Conservation (phyloP, 805 yeast genomes). For the Kluyveromyces nonfermentans region DNA sequence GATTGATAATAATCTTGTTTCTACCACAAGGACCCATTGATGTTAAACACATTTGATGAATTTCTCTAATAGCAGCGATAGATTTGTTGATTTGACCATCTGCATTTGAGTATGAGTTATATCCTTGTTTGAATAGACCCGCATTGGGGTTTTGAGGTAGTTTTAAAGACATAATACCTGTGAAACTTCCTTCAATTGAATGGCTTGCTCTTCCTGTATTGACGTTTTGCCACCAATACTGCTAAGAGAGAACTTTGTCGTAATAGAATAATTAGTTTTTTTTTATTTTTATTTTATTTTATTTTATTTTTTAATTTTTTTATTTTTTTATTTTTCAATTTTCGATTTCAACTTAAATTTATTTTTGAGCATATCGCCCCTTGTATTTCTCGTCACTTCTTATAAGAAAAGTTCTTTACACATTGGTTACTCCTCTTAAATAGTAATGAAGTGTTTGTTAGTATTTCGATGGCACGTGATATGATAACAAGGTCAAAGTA, state of each 20-base stretch:
- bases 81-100: conserved; percentile 94
- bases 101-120: conserved; percentile 72
- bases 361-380: too few relatives aligned
- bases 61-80: conserved; percentile 89
- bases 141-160: conserved; percentile 89
- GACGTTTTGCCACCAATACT: background rate
- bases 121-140: conserved; percentile 93
- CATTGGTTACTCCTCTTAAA: too few relatives aligned
- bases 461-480: too few relatives aligned
- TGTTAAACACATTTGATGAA: conserved; percentile 82
- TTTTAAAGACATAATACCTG: conserved; percentile 62
- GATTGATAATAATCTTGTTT: conserved; percentile 89
- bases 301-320: too few relatives aligned
- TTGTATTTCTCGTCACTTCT: too few relatives aligned
- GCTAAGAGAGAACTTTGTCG: background rate
- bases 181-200: background rate
- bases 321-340: too few relatives aligned
- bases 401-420: too few relatives aligned
- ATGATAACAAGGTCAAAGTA: background rate
- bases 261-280: background rate
- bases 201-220: background rate
- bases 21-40: conserved; percentile 98
- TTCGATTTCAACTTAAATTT: too few relatives aligned
- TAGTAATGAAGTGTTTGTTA: too few relatives aligned
- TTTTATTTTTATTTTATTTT: too few relatives aligned